phyloP scores from a whole-genome alignment of 352 stramenopile species.

The Pythium vanterpoolii region DNA sequence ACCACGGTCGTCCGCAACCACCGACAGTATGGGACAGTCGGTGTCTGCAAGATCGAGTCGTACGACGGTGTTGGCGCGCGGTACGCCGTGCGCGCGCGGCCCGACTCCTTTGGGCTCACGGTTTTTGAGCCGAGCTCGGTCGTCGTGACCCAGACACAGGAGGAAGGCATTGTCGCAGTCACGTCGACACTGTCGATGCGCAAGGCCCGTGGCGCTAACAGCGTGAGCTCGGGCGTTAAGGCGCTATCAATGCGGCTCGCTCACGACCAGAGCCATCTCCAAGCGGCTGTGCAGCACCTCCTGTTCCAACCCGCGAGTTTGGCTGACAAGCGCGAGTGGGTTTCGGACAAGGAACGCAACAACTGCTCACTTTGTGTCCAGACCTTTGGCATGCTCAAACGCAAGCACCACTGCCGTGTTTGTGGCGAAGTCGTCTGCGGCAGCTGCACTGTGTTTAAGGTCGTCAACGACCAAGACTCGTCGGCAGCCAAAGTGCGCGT shows the following conservation, averaged over 20 bases:
- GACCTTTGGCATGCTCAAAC: slow-evolving; percentile 75
- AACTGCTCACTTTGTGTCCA: slow-evolving; percentile 83
- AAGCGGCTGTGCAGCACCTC: slow-evolving; percentile 64
- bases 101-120: slow-evolving; percentile 76
- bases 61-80: slow-evolving; percentile 75
- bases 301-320: slow-evolving; percentile 63
- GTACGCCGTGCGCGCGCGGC: slow-evolving; percentile 67
- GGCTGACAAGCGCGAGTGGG: slow-evolving; percentile 71
- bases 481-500: slow-evolving; percentile 63
- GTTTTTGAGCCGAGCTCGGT: slow-evolving; percentile 73
- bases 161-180: slow-evolving; percentile 62
- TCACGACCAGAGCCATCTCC: slow-evolving; percentile 49
- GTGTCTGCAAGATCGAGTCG: slow-evolving; percentile 74
- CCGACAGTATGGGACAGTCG: slow-evolving; percentile 53
- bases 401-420: slow-evolving; percentile 83
- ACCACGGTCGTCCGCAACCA: slow-evolving; percentile 59
- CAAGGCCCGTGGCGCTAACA: slow-evolving; percentile 63
- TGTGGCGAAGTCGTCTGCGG: slow-evolving; percentile 87
- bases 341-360: slow-evolving; percentile 68
- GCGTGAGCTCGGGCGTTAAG: slow-evolving; percentile 68
- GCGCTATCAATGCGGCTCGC: slow-evolving; percentile 61
- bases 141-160: slow-evolving; percentile 65
- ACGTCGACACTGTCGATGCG: slow-evolving; percentile 78
- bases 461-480: slow-evolving; percentile 48
- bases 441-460: slow-evolving; percentile 74